Conservation (phyloP, 768 basidiomycete genomes). For the Mycena belliarum region DNA sequence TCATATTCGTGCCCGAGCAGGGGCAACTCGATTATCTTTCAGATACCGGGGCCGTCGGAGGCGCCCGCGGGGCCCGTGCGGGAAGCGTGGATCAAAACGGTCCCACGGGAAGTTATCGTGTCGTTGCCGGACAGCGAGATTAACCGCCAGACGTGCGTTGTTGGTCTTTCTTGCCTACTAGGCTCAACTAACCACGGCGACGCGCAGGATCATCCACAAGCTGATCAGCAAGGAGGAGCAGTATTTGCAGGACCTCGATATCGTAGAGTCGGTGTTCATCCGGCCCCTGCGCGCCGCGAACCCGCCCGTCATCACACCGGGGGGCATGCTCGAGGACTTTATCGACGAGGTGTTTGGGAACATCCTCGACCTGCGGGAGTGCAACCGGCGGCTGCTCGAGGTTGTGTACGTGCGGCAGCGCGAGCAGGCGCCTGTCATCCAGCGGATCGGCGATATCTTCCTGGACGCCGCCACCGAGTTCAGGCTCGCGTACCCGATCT, state of each 20-base stretch:
- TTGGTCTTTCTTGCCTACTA: background rate
- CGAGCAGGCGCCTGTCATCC: slow-evolving; percentile 82
- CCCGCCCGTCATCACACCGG: slow-evolving; percentile 43
- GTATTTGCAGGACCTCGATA: slow-evolving; percentile 84
- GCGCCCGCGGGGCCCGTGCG: slow-evolving; percentile 31
- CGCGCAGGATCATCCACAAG: slow-evolving; percentile 73
- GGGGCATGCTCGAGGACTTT: slow-evolving; percentile 71
- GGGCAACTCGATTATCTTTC: slow-evolving; percentile 33
- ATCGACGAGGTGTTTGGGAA: slow-evolving; percentile 91
- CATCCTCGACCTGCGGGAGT: slow-evolving; percentile 82
- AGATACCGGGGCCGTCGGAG: slow-evolving; percentile 33
- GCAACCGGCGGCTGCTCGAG: slow-evolving; percentile 81
- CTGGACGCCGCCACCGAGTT: slow-evolving; percentile 87
- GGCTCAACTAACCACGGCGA: background rate
- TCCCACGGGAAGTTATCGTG: slow-evolving; percentile 39
- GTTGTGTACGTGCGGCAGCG: slow-evolving; percentile 83
- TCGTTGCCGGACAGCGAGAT: slow-evolving; percentile 77
- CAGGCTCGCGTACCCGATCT: slow-evolving; percentile 80
- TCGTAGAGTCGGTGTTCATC: slow-evolving; percentile 69
- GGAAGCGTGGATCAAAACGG: slow-evolving; percentile 49
- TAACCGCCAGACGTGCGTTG: slow-evolving; percentile 71
- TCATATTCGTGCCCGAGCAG: slow-evolving; percentile 77
- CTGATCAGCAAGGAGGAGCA: slow-evolving; percentile 88
- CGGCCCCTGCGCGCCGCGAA: slow-evolving; percentile 48
- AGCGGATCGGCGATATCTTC: slow-evolving; percentile 87